These are phyloP conservation scores for Mycena indigotica DNA, from an alignment of 768 basidiomycete species.

Conservation along the genomic window DNA sequence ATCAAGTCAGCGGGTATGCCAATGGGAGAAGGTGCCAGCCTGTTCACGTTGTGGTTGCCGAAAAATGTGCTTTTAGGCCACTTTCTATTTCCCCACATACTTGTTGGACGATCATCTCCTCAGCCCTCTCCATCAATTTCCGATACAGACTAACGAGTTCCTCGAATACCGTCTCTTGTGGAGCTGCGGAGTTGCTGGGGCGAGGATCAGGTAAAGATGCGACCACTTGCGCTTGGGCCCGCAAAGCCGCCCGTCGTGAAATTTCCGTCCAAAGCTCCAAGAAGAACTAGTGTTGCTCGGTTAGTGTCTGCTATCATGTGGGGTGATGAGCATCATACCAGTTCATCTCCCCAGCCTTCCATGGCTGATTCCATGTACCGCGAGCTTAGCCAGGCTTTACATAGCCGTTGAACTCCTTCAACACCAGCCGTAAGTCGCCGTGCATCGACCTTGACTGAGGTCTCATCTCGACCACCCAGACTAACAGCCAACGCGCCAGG, in stretches of 20 bases:
- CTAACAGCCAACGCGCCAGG: conserved; percentile 83
- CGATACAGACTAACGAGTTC: conserved; percentile 68
- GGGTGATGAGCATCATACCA: conserved; percentile 51
- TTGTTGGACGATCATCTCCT: conserved; percentile 86
- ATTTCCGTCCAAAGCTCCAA: conserved; percentile 88
- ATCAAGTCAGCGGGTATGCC: not conserved
- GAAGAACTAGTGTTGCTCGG: conserved; percentile 71
- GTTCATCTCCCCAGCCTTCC: conserved; percentile 85
- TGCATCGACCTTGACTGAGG: conserved; percentile 52
- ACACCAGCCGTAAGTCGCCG: conserved; percentile 77
- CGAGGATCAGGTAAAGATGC: conserved; percentile 53
- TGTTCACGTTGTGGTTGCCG: conserved; percentile 48
- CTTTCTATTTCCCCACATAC: conserved; percentile 80
- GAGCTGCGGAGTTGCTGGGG: conserved; percentile 34
- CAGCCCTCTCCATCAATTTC: conserved; percentile 65
- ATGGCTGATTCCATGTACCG: conserved; percentile 70
- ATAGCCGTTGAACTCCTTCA: conserved; percentile 79
- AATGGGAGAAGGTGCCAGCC: not conserved
- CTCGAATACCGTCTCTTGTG: conserved; percentile 77
- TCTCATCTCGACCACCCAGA: conserved; percentile 47
- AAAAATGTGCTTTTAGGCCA: conserved; percentile 73
- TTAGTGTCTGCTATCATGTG: not conserved
- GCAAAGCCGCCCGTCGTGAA: conserved; percentile 57
- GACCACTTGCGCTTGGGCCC: conserved; percentile 51
- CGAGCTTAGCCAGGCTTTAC: conserved; percentile 85